A percentile compares a stretch with the other conserved stretches of the same genome.
phyloP scores from a whole-genome alignment of 306 rosid species.

The Pyrus bretschneideri region DNA sequence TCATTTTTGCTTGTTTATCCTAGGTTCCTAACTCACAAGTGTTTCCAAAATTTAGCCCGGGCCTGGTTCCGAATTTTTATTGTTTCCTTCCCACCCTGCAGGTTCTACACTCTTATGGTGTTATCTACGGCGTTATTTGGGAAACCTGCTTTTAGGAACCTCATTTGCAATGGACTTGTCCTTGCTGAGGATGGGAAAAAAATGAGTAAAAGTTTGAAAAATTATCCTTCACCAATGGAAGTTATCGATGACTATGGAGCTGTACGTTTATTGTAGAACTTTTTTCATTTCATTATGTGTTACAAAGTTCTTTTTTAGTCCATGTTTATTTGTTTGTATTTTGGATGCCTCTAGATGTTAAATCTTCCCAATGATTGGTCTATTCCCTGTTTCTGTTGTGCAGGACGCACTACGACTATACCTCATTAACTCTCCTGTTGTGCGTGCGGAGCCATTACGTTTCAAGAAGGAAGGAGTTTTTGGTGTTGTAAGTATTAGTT shows the following conservation, averaged over 20 bases:
- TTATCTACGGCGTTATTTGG: conserved; percentile 84
- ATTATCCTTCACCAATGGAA: conserved; percentile 86
- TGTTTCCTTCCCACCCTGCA: conserved; percentile 31
- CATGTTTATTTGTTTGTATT: conserved; percentile 4
- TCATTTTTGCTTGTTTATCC: not conserved
- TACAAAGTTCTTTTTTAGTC: not conserved
- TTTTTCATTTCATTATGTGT: not conserved
- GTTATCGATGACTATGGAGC: conserved; percentile 85
- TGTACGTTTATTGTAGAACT: conserved; percentile 36
- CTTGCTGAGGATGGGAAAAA: conserved; percentile 95
- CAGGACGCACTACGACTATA: conserved; percentile 90
- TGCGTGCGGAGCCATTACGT: conserved; percentile 88
- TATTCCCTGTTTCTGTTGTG: conserved; percentile 10
- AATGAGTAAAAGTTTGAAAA: conserved; percentile 94
- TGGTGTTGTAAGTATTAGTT: conserved; percentile 76
- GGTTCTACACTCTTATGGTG: conserved; percentile 99
- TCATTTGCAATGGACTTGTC: conserved; percentile 96
- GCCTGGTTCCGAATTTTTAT: conserved; percentile 1
- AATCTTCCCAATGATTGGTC: not conserved
- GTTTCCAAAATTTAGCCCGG: not conserved
- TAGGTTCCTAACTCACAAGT: not conserved
- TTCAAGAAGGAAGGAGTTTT: conserved; percentile 97
- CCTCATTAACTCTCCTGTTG: conserved; percentile 93
- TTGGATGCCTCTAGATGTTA: conserved; percentile 8
- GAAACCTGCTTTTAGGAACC: conserved; percentile 89